These are phyloP conservation scores for Fusarium compactum DNA, from an alignment of 2,329 filamentous ascomycete genomes.

Conservation along the genomic window DNA sequence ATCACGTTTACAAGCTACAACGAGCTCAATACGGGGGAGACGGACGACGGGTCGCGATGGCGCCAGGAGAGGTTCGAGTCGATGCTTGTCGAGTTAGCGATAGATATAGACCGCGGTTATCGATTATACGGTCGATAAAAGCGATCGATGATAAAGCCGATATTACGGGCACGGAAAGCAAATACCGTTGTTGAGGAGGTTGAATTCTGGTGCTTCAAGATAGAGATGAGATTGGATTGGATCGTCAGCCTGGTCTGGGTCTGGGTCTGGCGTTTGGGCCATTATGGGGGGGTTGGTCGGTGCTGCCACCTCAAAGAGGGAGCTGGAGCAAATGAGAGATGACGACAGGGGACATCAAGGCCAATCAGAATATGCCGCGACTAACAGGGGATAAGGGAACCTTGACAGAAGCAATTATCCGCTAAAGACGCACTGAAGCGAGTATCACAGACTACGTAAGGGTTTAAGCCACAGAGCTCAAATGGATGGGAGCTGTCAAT, in stretches of 20 bases:
- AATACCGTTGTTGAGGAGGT: conserved; percentile 30
- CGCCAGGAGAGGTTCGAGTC: conserved; percentile 22
- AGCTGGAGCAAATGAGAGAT: conserved; percentile 37
- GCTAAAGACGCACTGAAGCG: conserved; percentile 31
- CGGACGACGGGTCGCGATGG: conserved; percentile 29
- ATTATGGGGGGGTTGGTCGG: conserved; percentile 44
- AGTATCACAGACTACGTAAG: conserved; percentile 27
- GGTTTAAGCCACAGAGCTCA: conserved; percentile 36
- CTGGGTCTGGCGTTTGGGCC: conserved; percentile 30
- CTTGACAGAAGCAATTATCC: conserved; percentile 40
- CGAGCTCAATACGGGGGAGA: conserved; percentile 42
- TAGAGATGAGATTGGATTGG: conserved; percentile 40
- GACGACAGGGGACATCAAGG: conserved; percentile 9
- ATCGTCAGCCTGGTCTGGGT: conserved; percentile 42
- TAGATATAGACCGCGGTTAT: conserved; percentile 2
- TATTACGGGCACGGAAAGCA: conserved; percentile 17
- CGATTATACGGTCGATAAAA: conserved; percentile 13
- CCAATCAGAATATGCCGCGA: conserved; percentile 42
- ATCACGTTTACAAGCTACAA: conserved; percentile 48
- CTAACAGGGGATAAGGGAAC: conserved; percentile 19
- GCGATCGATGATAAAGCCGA: conserved; percentile 21
- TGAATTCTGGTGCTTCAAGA: conserved; percentile 36
- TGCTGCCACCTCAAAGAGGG: conserved; percentile 38
- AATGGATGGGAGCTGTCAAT: conserved; percentile 25
- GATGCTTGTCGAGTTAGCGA: conserved; percentile 5